Evolutionary conservation across 1,284 basidiomycete species (phyloP).

Genomic region (Neolentinus lepideus): DNA sequence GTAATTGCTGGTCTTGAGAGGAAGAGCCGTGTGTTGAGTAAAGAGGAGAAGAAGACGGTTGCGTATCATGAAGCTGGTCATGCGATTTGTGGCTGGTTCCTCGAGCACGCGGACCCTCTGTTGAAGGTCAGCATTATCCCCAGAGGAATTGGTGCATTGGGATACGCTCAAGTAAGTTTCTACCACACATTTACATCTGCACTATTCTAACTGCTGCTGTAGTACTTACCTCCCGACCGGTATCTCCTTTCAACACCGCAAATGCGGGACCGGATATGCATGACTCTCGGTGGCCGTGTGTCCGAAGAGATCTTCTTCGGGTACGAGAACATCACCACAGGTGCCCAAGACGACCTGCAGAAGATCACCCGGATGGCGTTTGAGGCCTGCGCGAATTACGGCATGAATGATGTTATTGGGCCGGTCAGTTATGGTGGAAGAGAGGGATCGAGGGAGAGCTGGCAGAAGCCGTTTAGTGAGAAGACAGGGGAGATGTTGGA

Average conservation of each 20-base stretch:
- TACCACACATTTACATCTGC: conserved; percentile 1
- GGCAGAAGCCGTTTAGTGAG: conserved; percentile 98
- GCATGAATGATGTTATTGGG: conserved; percentile 93
- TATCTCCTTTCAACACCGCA: conserved; percentile 95
- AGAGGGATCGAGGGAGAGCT: conserved; percentile 78
- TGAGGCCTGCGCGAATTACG: conserved; percentile 90
- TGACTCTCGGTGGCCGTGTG: conserved; percentile 98
- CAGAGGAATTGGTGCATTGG: conserved; percentile 90
- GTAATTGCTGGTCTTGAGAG: conserved; percentile 97
- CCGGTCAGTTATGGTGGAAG: conserved; percentile 93
- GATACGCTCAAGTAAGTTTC: conserved; percentile 81
- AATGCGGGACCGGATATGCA: conserved; percentile 93
- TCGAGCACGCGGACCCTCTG: conserved; percentile 94
- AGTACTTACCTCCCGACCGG: conserved; percentile 94
- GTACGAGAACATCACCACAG: conserved; percentile 88
- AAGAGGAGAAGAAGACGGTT: conserved; percentile 97
- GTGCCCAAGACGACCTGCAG: conserved; percentile 95
- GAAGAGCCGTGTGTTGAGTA: conserved; percentile 89
- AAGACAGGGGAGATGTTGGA: conserved; percentile 95
- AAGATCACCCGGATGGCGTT: conserved; percentile 99
- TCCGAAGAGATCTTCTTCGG: conserved; percentile 99
- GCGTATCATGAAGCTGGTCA: conserved; percentile 99
- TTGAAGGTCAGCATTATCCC: conserved; percentile 99
- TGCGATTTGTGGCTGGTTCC: conserved; percentile 97
- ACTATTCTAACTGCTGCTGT: conserved; percentile 9